Base-by-base conservation (phyloP, 164 flowering plant species). In the Malania oleifera region DNA sequence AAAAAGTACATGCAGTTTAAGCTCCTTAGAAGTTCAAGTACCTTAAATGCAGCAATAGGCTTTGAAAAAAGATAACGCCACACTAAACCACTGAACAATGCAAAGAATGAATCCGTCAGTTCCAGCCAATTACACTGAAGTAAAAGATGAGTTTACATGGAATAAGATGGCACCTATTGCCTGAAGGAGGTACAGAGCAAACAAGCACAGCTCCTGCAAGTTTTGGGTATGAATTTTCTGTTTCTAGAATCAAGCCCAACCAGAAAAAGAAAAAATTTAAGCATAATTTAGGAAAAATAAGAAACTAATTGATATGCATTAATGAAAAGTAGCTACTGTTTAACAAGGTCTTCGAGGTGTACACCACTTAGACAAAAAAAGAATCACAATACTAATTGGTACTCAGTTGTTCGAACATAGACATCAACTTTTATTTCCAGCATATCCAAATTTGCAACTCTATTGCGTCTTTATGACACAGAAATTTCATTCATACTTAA, bases 121-220 rank as follows among this genome's bases (percentile, higher is more conserved):
- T 27, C 52, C 11, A 18, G 57, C 35, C 27, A 34, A 15, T 29
- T 25, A 35, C 51, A 62, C 17, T 6, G 7, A 43, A 52, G n/a
- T 38, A 34, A 56, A 52, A 34, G 38, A 55, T 35, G 35, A 62
- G 41, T 2, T 15, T 8, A 29, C 47, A 19, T n/a, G 24, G 31
- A 5, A 52, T 44, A 45, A 52, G 34, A 52, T 57, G 18, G 70
- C 70, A 88, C 98, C 98, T 79, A 67, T 91, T 91, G 45, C 96
- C 96, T 18, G 96, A 76, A 69, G 96, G 98, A 64, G 98, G 96
- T 13, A 91, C 92, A 46, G 96, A 91, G 74, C 98, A 91, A 54
- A 88, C 75, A 63, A 91, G 90, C 28, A 77, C 83, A 31, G 87
- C 87, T 66, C 89, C 95, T 7, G 75, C 68, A 58, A 89, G 82